Conservation (phyloP, 1,284 basidiomycete species). For the Omphalotus olearius region DNA sequence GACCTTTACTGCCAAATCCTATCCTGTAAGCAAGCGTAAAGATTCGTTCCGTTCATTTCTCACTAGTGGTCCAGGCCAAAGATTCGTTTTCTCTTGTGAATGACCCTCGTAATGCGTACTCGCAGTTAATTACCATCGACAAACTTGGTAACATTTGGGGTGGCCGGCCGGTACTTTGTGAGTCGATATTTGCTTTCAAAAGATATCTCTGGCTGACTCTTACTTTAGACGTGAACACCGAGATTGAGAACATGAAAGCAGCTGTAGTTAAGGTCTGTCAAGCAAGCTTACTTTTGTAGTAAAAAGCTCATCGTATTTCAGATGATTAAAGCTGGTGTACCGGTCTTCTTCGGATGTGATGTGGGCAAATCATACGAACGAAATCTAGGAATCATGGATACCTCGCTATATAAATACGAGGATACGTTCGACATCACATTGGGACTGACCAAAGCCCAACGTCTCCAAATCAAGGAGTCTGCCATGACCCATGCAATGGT, state of each 20-base stretch:
- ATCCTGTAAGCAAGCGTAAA: constrained; percentile 38
- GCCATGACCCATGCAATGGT: constrained; percentile 95
- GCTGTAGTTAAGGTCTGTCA: constrained; percentile 63
- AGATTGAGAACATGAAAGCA: constrained; percentile 76
- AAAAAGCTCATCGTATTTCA: constrained; percentile 17
- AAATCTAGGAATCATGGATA: constrained; percentile 81
- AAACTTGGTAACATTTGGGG: constrained; percentile 92
- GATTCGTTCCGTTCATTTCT: constrained; percentile 8
- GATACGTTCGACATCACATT: constrained; percentile 60
- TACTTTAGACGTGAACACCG: constrained; percentile 81
- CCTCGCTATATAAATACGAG: constrained; percentile 78
- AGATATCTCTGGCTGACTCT: constrained; percentile 1
- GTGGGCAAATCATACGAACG: constrained; percentile 77
- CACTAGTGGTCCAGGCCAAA: constrained; percentile 33
- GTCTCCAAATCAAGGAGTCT: constrained; percentile 79
- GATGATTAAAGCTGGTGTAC: constrained; percentile 84
- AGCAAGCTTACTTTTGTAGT: neutral
- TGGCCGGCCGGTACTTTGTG: constrained; percentile 78
- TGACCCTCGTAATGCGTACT: constrained; percentile 85
- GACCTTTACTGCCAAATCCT: constrained; percentile 53
- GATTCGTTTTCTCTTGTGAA: constrained; percentile 92
- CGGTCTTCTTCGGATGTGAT: constrained; percentile 95
- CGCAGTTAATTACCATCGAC: constrained; percentile 88
- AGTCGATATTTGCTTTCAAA: constrained; percentile 24
- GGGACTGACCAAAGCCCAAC: constrained; percentile 78